These are phyloP conservation scores for Cornus controversa DNA, from an alignment of 148 eudicot species.

Conservation along the genomic window DNA sequence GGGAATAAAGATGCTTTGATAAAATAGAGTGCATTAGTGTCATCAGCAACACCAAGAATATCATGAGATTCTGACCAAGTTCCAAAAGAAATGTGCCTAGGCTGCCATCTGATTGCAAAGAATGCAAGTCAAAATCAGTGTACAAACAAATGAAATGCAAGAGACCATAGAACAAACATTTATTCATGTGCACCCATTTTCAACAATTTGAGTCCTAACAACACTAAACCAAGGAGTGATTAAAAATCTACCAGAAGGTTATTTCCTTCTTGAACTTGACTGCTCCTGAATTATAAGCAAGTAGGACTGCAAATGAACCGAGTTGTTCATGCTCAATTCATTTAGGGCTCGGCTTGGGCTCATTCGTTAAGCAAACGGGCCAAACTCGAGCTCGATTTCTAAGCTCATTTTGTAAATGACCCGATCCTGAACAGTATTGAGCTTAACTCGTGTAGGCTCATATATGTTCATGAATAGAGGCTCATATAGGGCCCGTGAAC, in stretches of 20 bases:
- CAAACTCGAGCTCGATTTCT: too few species aligned
- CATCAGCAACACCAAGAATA: constrained; percentile 78
- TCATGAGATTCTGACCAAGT: constrained; percentile 93
- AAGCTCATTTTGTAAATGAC: too few species aligned
- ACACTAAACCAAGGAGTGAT: background rate
- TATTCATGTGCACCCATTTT: background rate
- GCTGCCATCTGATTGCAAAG: constrained; percentile 47
- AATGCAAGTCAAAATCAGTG: constrained; percentile 2
- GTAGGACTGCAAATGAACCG: too few species aligned
- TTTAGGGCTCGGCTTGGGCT: too few species aligned
- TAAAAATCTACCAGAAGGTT: background rate
- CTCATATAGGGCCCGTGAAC: too few species aligned
- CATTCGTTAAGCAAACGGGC: too few species aligned
- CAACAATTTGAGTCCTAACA: background rate
- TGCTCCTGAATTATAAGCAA: background rate
- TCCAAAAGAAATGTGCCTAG: constrained; percentile 55
- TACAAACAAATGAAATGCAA: constrained; percentile 10
- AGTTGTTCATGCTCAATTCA: too few species aligned
- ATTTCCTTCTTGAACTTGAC: background rate
- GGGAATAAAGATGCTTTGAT: constrained; percentile 42
- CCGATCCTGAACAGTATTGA: too few species aligned
- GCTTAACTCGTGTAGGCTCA: too few species aligned
- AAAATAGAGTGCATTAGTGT: constrained; percentile 62
- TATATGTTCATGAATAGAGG: too few species aligned
- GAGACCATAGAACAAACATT: background rate